Evolutionary conservation across 2,329 filamentous ascomycete genomes (phyloP), one percentile per base, ranked within the genome.

Genomic region (Chaetomium olivaceum): DNA sequence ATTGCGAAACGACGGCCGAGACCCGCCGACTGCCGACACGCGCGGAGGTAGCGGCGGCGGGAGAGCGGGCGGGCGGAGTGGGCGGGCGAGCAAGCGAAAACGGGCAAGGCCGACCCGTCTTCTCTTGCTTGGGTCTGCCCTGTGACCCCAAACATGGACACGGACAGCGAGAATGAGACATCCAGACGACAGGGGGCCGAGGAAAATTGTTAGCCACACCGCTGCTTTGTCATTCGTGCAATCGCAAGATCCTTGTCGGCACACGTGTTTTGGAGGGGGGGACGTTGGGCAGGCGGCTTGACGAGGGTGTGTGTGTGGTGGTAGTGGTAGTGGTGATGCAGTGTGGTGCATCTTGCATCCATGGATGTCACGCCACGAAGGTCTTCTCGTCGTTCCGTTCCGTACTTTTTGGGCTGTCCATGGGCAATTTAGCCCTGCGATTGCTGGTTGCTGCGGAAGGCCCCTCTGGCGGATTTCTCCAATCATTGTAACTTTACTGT

Each of bases 191-290:
- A 62, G 11, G 52, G 27, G 21, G 11, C 2, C 39, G 19, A 31
- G 46, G 50, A 62, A 60, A 69, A 67, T 67, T 69, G 65, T 69
- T 69, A 67, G 62, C 36, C 57, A 64, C 68, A 69, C 65, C 68
- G 68, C 68, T 63, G 63, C 59, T 62, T 31, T 62, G 54, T 61
- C 55, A 65, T 67, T 65, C 66, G 55, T 46, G 54, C 23, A 12
- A 5, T 51, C 33, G 48, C 25, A 58, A 3, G 29, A 65, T 58
- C 58, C 62, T 43, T 64, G 62, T 39, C 62, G 52, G 58, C 58
- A 48, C 63, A 57, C 58, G 51, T 61, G 63, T 60, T 60, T 51
- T 23, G 16, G 36, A 11, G 43, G 31, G 31, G 27, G 43, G 8
- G 12, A 16, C 33, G 29, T 25, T 57, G 43, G 54, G 50, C 21